Conservation (phyloP, 1,284 basidiomycete genomes). For the Bondarzewia mesenterica region DNA sequence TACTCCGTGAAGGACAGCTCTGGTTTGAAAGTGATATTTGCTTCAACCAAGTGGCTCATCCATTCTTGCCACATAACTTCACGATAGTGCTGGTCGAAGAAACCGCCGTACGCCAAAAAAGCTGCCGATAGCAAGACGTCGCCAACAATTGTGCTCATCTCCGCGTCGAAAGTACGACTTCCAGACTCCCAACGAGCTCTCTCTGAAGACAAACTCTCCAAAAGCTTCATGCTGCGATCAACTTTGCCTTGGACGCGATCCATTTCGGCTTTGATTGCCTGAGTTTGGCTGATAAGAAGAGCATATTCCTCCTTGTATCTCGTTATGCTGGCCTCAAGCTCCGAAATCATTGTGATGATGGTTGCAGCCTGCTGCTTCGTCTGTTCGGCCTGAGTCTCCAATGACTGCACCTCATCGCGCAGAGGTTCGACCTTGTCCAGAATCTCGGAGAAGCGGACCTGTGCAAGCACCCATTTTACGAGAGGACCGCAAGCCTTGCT, state of each 20-base stretch:
- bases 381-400: constrained; percentile 87
- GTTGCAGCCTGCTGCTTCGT: constrained; percentile 89
- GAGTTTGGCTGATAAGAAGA: constrained; percentile 92
- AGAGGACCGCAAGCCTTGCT: constrained; percentile 97
- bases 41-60: constrained; percentile 82
- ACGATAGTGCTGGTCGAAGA: constrained; percentile 98
- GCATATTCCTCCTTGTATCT: constrained; percentile 98
- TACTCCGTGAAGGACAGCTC: constrained; percentile 94
- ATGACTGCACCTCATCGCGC: constrained; percentile 89
- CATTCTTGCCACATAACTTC: constrained; percentile 97
- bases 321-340: constrained; percentile 89
- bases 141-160: constrained; percentile 98
- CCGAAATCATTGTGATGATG: constrained; percentile 88
- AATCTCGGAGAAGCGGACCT: constrained; percentile 97
- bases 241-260: constrained; percentile 96
- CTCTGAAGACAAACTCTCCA: constrained; percentile 94
- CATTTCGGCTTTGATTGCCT: constrained; percentile 98
- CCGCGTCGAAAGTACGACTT: constrained; percentile 93
- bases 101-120: constrained; percentile 95
- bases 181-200: constrained; percentile 91
- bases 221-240: constrained; percentile 91
- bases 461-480: constrained; percentile 97
- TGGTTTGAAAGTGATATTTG: constrained; percentile 88
- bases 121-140: constrained; percentile 95
- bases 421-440: constrained; percentile 96